Conservation (phyloP, 2,329 filamentous ascomycete species). For the Clarireedia hainanense region DNA sequence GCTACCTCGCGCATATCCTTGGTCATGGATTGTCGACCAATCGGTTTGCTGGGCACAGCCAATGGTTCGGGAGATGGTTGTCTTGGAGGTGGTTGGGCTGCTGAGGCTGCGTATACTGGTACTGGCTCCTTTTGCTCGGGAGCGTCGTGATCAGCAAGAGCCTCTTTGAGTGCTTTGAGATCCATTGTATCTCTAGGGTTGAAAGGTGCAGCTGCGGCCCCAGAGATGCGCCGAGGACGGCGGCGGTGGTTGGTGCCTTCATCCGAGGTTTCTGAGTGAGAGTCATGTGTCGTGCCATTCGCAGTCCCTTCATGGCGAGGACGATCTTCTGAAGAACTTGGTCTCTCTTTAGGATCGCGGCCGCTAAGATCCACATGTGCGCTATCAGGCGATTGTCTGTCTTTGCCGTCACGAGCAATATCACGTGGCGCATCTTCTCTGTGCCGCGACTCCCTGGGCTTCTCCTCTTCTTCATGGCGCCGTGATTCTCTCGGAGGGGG, state of each 20-base stretch:
- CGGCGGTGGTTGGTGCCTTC: slow-evolving; percentile 13
- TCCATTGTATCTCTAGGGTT: slow-evolving; percentile 30
- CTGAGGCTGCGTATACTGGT: background rate
- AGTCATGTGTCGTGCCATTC: slow-evolving; percentile 14
- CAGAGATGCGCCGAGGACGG: slow-evolving; percentile 17
- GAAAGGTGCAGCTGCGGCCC: slow-evolving; percentile 20
- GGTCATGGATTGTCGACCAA: slow-evolving; percentile 15
- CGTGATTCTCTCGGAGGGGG: slow-evolving; percentile 1
- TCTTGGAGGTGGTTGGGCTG: background rate
- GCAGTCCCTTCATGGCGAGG: slow-evolving; percentile 14
- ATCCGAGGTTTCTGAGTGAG: slow-evolving; percentile 23
- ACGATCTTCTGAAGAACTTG: slow-evolving; percentile 27
- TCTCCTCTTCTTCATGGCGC: slow-evolving; percentile 3
- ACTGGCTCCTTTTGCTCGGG: slow-evolving; percentile 13
- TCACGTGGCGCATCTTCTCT: slow-evolving; percentile 3
- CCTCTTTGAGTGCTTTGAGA: slow-evolving; percentile 27
- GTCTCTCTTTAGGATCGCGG: slow-evolving; percentile 41
- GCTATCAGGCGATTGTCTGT: slow-evolving; percentile 13
- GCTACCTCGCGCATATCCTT: slow-evolving; percentile 20
- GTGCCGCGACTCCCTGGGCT: background rate
- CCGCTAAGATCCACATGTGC: slow-evolving; percentile 23
- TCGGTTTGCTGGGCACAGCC: slow-evolving; percentile 10
- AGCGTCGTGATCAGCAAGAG: slow-evolving; percentile 22
- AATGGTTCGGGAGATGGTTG: slow-evolving; percentile 8
- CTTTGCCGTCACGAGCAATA: slow-evolving; percentile 4